Evolutionary conservation across 306 rosid genomes (phyloP), one percentile per base, ranked within the genome.

Genomic region (Begonia peltatifolia): DNA sequence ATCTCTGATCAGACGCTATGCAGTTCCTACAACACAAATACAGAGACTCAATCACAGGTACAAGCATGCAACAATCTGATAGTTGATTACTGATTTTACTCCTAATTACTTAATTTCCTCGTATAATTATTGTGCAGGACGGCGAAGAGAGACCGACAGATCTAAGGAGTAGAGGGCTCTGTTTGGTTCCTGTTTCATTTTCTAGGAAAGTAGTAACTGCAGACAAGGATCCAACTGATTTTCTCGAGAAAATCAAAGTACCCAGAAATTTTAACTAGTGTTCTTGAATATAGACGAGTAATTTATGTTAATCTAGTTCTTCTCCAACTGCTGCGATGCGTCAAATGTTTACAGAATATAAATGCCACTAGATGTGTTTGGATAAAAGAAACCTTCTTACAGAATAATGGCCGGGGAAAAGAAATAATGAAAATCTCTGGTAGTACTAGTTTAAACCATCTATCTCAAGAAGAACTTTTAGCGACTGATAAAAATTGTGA

Each of bases 111-210:
- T 35, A 38, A 49, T 2, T 12, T 9, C 3, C 1, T 18, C 10
- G 7, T 25, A 23, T 12, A 46, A 47, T 55, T 49, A 7, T 13
- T 44, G n/a, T 13, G 25, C 65, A 77, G 79, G 71, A 56, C 54
- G 44, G 10, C 48, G 64, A 66, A 57, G 56, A 56, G 53, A 46
- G 36, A 57, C 0, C 1, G 47, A 47, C 53, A 14, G 76, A 60
- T 36, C 62, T 77, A 23, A 50, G 69, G 60, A 77, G 79, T 60
- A 67, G 42, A 54, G 83, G 76, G 23, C 67, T 77, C 18, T 77
- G 83, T 41, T 54, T 73, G 64, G 76, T 66, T 56, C 79, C 83
- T 11, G 50, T 67, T 8, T 66, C 72, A 14, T 42, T 60, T 49
- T 56, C 79, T 43, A 49, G 55, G 51, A 63, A 36, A 59, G 66